A percentile compares a stretch with the other conserved stretches of the same genome.
phyloP scores from a whole-genome alignment of 306 rosid species.

The Quercus variabilis region DNA sequence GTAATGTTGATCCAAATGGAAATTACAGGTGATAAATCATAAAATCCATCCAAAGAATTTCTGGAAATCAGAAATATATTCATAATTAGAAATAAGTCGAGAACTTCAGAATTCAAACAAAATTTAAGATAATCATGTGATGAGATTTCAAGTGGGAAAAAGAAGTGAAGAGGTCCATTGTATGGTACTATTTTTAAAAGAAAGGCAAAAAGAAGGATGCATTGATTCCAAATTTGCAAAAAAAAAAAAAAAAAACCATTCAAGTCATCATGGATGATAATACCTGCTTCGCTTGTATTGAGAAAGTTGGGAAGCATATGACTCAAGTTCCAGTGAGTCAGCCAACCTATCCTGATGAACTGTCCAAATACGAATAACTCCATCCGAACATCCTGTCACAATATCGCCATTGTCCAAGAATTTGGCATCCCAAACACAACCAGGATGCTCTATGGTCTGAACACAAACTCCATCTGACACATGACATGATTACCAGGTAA shows the following conservation, averaged over 20 bases:
- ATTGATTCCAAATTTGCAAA: neutral
- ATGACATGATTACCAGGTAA: slow-evolving; percentile 6
- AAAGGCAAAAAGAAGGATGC: neutral
- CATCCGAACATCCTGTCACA: slow-evolving; percentile 95
- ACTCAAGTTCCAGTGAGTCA: slow-evolving; percentile 62
- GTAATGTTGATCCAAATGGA: slow-evolving; percentile 2
- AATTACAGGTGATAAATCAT: neutral
- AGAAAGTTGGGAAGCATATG: slow-evolving; percentile 62
- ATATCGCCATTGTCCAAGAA: slow-evolving; percentile 95
- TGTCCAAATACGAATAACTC: slow-evolving; percentile 84
- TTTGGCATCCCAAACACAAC: slow-evolving; percentile 96
- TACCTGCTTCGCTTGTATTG: slow-evolving; percentile 82
- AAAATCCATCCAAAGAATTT: neutral
- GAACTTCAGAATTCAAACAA: neutral
- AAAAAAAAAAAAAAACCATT: neutral
- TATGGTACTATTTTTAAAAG: neutral
- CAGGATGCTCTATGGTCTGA: slow-evolving; percentile 97
- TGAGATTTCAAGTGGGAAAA: neutral
- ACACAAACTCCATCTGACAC: slow-evolving; percentile 80
- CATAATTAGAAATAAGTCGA: neutral
- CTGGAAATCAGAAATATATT: neutral
- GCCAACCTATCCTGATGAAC: slow-evolving; percentile 59
- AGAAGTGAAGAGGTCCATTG: neutral
- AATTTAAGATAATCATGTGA: neutral
- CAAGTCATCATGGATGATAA: slow-evolving; percentile 10